Percentiles rank a stretch among this genome's conserved stretches.
phyloP scores from a whole-genome alignment of 2,329 filamentous ascomycete genomes.

The Trichoderma sp. region DNA sequence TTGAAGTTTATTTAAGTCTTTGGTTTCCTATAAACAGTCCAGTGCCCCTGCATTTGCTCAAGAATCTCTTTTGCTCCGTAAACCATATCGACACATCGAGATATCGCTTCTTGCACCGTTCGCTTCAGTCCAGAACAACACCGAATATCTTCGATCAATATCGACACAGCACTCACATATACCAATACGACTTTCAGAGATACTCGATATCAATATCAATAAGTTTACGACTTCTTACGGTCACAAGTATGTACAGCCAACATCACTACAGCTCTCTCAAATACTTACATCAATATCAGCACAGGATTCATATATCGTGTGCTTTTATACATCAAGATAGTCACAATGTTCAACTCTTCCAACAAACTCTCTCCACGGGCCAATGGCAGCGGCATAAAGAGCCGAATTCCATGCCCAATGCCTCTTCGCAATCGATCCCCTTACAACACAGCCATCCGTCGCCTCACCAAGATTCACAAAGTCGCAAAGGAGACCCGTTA shows the following conservation, averaged over 20 bases:
- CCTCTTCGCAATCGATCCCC: not conserved
- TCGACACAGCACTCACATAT: not conserved
- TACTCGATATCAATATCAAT: too few species aligned
- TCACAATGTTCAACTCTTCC: not conserved
- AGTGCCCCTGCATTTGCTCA: too few species aligned
- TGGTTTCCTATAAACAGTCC: not conserved
- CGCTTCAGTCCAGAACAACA: not conserved
- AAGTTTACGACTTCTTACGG: too few species aligned
- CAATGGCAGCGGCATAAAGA: not conserved
- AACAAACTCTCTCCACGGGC: not conserved
- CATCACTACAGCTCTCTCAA: too few species aligned
- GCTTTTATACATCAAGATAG: not conserved
- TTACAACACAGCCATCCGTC: not conserved
- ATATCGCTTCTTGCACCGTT: not conserved
- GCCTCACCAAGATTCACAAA: not conserved
- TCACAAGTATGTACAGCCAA: too few species aligned
- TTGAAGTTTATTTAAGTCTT: not conserved
- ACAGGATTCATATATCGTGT: not conserved
- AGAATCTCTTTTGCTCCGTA: not conserved
- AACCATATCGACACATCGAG: not conserved
- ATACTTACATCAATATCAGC: not conserved
- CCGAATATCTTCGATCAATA: not conserved
- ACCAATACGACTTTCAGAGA: too few species aligned
- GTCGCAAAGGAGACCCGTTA: not conserved
- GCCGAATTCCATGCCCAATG: not conserved